Base-by-base conservation (phyloP, 2,329 filamentous ascomycete species). In the Aspergillus terreus region DNA sequence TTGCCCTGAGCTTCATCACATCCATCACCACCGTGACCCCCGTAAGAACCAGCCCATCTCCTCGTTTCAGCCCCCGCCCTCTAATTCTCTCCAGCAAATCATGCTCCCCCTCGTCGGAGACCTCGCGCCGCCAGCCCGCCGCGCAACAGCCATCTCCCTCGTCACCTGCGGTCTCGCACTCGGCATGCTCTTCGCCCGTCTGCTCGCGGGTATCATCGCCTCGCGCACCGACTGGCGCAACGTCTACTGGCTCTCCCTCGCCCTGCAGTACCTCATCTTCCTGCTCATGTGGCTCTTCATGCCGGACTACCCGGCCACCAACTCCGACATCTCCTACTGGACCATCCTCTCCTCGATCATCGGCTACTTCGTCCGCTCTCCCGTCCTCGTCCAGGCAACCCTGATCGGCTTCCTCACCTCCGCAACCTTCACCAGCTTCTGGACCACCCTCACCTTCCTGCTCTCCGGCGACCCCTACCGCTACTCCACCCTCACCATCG, bases 41-140 rank as follows among this genome's bases (percentile, higher is more conserved):
- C 6, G 64, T 67, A 58, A 36, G 55, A 51, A 9, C 3, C 9
- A 11, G 1, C 17, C 12, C 40, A 14, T 17, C n/a, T 21, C 25
- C 40, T 19, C 17, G 17, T 1, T 19, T 38, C 9, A 17, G 6
- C n/a, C 17, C 17, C 15, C 3, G 11, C 3, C 15, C 23, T 4
- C 32, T 47, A 25, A 49, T 45, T 6, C 40, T 23, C 11, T 41
- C 19, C 27, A 67, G 11, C 84, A 87, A 68, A 73, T 87, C 49
- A 90, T 94, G 87, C 83, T 94, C 14, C 89, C 89, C 0, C 76
- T 94, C 0, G 87, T 92, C 0, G 87, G 88, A 2, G 88, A 92
- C 61, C 83, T 92, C 15, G 88, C 89, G 0, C 87, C 88, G 0
- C 76, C 82, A 0, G 73, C 84, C 40, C 81, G 85, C 25, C 82